Base-by-base conservation (phyloP, 2,329 filamentous ascomycete genomes). In the Thielaviopsis musarum region DNA sequence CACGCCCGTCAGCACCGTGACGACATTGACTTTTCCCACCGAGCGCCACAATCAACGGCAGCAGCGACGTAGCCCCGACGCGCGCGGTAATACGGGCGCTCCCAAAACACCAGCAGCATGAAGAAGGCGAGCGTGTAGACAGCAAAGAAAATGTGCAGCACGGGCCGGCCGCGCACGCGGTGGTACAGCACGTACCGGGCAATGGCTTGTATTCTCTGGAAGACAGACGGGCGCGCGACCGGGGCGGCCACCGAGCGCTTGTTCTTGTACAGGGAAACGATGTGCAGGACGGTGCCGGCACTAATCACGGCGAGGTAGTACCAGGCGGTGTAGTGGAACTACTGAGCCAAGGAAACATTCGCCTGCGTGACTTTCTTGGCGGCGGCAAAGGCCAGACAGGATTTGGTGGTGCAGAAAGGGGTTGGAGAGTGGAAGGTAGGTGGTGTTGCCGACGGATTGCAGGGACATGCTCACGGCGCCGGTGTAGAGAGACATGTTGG, bases 1-100 rank as follows among this genome's bases (percentile, higher is more conserved):
- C 58, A 85, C 79, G 1, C 83, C 83, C 10, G 82, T 85, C 58
- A 86, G 67, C 64, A 83, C 69, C 1, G 78, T 78, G 58, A 87
- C 78, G 53, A 84, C 69, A 65, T 85, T 87, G 12, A 80, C 80
- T 66, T 84, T 52, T n/a, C 2, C 49, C 49, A 13, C 49, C 49
- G 19, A 52, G 22, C 49, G 49, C 49, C 49, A 52, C 49, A 17
- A 52, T 7, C 49, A 52, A 13, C 22, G 49, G 49, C 22, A 24
- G 19, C 49, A 52, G 49, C 49, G 49, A 17, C 49, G 22, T 21
- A 52, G 19, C 49, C 49, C 12, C 19, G 49, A 13, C 49, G 49
- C 22, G 49, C 49, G 10, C 49, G 49, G 5, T 52, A 52, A 13
- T 52, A 52, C 17, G 49, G 49, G n/a, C 49, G 49, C 22, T 52